Percentiles rank a stretch among this genome's conserved stretches.
phyloP scores from a whole-genome alignment of 495 filamentous ascomycete genomes.

The Neurospora sp. region DNA sequence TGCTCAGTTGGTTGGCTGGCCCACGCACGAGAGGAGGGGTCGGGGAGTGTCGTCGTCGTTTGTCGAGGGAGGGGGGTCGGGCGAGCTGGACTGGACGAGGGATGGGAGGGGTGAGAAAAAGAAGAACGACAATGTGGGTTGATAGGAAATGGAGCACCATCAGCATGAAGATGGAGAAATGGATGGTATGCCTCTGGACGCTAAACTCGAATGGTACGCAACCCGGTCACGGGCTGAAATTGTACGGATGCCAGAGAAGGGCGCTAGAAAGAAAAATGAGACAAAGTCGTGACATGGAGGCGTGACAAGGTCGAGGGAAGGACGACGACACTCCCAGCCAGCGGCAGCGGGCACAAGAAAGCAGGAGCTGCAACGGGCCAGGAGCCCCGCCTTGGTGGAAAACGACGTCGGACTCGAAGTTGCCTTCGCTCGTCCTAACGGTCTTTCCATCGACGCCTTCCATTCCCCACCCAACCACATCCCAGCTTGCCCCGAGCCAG shows the following conservation, averaged over 20 bases:
- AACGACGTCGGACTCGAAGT: background rate
- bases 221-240: background rate
- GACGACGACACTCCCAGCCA: background rate
- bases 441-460: background rate
- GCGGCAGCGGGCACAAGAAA: background rate
- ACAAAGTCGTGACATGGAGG: background rate
- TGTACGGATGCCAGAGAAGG: slow-evolving; percentile 12
- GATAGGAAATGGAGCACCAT: background rate
- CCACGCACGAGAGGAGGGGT: background rate
- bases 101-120: background rate
- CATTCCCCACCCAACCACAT: background rate
- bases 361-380: background rate
- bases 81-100: background rate
- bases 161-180: background rate
- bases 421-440: background rate
- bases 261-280: slow-evolving; percentile 14
- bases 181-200: background rate
- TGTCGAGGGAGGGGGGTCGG: background rate
- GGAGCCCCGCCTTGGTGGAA: background rate
- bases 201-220: background rate
- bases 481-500: background rate
- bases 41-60: background rate
- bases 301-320: background rate
- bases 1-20: background rate
- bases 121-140: background rate